Conservation (phyloP, 768 basidiomycete species). For the Leccinum subgranulosum region DNA sequence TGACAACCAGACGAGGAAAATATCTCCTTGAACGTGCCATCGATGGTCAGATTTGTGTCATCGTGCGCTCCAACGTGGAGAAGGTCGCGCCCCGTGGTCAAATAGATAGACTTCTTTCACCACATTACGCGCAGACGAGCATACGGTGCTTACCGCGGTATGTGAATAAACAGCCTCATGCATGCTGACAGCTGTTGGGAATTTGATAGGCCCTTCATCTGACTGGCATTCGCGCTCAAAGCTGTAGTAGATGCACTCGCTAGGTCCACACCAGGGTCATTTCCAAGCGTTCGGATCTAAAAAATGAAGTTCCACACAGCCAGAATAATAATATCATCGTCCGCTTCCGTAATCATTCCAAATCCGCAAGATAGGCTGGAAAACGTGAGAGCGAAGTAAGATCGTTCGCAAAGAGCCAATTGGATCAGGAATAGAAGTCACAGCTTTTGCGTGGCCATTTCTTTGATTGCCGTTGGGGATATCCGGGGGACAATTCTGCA, state of each 20-base stretch:
- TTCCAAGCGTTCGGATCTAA: background rate
- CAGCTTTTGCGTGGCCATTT: slow-evolving; percentile 7
- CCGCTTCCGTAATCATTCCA: background rate
- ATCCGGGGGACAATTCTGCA: slow-evolving; percentile 20
- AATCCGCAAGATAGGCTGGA: background rate
- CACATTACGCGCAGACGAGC: background rate
- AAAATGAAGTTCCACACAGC: background rate
- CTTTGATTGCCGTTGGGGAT: slow-evolving; percentile 6
- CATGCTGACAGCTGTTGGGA: background rate
- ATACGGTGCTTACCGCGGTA: background rate
- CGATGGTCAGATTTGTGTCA: background rate
- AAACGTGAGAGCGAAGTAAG: background rate
- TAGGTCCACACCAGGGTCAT: background rate
- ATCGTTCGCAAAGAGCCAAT: background rate
- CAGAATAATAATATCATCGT: background rate
- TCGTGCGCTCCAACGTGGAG: background rate
- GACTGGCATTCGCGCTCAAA: background rate
- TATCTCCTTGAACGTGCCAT: background rate
- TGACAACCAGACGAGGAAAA: background rate
- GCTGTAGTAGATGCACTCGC: slow-evolving; percentile 6
- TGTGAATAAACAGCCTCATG: background rate
- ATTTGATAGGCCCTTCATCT: background rate
- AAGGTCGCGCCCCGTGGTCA: background rate
- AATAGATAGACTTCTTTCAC: background rate
- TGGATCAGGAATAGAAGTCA: background rate